Conservation (phyloP, 202 grass and related monocot species). For the Cymbopogon flexuosus region DNA sequence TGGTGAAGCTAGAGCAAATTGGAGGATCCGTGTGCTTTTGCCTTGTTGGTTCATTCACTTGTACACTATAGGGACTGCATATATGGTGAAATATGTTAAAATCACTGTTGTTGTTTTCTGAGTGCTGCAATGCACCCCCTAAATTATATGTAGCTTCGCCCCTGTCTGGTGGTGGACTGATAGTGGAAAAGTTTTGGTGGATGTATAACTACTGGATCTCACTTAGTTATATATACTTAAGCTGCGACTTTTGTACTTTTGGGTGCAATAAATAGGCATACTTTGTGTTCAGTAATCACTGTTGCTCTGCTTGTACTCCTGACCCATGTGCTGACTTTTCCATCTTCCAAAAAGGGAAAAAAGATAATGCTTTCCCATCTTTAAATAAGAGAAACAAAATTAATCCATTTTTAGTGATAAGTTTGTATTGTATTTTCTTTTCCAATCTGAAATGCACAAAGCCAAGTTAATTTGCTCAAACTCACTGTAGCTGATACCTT, state of each 20-base stretch:
- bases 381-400: background rate
- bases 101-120: background rate
- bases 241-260: background rate
- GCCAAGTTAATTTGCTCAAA: constrained; percentile 4
- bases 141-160: background rate
- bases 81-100: background rate
- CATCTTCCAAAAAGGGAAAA: background rate
- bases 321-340: background rate
- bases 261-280: too few species aligned
- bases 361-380: background rate
- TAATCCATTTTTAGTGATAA: background rate
- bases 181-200: background rate
- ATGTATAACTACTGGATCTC: background rate
- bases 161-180: background rate
- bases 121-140: background rate
- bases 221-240: background rate
- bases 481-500: background rate
- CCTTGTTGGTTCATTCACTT: background rate
- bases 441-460: background rate
- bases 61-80: background rate
- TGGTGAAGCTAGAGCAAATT: background rate
- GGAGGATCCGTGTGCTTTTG: background rate
- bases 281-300: background rate
- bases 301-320: background rate
- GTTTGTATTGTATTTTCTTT: constrained; percentile 6